Conservation (phyloP, 208 protist genomes). For the Leishmania martiniquensis region DNA sequence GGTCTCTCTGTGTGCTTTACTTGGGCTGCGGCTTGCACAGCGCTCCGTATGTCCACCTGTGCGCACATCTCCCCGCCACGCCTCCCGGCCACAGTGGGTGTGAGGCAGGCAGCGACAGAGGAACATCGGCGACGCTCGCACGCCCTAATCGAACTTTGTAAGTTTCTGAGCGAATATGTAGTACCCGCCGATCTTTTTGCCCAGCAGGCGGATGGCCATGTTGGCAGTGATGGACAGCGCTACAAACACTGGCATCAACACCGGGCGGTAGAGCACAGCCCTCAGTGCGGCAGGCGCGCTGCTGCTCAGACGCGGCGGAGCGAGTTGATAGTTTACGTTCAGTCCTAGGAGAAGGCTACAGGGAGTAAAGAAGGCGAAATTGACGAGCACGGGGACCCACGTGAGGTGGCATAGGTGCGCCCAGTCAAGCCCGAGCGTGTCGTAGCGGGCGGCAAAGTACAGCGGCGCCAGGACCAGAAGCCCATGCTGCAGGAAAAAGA, state of each 20-base stretch:
- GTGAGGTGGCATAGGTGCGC: conserved; percentile 64
- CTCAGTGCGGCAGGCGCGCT: conserved; percentile 17
- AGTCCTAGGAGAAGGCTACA: conserved; percentile 58
- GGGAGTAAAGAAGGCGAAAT: conserved; percentile 54
- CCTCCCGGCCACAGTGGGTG: neutral
- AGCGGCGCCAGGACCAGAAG: conserved; percentile 65
- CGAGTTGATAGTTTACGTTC: conserved; percentile 83
- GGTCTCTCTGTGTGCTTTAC: neutral
- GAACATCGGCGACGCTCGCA: neutral
- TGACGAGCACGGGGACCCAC: conserved; percentile 50
- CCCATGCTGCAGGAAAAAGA: conserved; percentile 69
- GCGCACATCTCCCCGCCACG: neutral
- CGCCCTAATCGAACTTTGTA: neutral
- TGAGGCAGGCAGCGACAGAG: neutral
- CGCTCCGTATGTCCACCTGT: neutral
- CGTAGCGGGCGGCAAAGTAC: conserved; percentile 69
- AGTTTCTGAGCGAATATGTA: neutral
- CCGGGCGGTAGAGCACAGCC: conserved; percentile 42
- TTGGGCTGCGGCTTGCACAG: neutral
- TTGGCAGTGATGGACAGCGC: conserved; percentile 37
- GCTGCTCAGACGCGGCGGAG: conserved; percentile 49
- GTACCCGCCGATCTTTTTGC: neutral
- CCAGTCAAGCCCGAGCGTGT: conserved; percentile 43
- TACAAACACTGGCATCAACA: conserved; percentile 44
- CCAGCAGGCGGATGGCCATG: conserved; percentile 22